Base-by-base conservation (phyloP, 2,329 filamentous ascomycete species). In the Gyromitra esculenta region DNA sequence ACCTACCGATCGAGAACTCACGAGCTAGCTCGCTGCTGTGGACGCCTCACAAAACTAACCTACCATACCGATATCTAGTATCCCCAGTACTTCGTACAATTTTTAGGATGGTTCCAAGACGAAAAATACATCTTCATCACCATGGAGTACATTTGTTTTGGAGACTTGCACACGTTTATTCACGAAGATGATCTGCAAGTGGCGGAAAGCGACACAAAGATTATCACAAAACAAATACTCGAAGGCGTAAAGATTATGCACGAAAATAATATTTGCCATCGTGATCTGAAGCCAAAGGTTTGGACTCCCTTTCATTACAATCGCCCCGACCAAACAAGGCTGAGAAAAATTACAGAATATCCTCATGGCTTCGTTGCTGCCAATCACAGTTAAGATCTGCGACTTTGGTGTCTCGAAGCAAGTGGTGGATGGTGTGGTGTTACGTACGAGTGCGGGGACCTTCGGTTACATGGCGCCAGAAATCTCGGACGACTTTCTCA, bases 61-160 rank as follows among this genome's bases (percentile, higher is more conserved):
- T 48, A 57, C 41, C n/a, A 43, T 35, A 56, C 60, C 21, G 41
- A 25, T 25, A 18, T 56, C 13, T 57, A 71, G 68, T 66, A 65
- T 39, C 59, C 67, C 37, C 56, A 73, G 31, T 39, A 52, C 8
- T 81, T 80, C 71, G 79, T 80, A n/a, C 64, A 73, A 15, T 62
- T 73, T 18, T 62, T 68, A 41, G 74, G 68, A 21, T 76, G 74
- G 68, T 73, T 73, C 62, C 60, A 76, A 25, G 57, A 73, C 37
- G 60, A 66, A 15, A 35, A 60, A 39, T 39, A 73, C 11, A 59
- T 73, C 13, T 73, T 60, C 25, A 48, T 76, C 63, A 86, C 88
- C 73, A 81, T 84, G 67, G 82, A 84, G 25, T 84, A 84, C 67
- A 77, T 85, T 52, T 79, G 82, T 15, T 82, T 83, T 75, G 88